Evolutionary conservation across 371 early-diverging fungal species (phyloP).

Genomic region (Rhizopus sp.): DNA sequence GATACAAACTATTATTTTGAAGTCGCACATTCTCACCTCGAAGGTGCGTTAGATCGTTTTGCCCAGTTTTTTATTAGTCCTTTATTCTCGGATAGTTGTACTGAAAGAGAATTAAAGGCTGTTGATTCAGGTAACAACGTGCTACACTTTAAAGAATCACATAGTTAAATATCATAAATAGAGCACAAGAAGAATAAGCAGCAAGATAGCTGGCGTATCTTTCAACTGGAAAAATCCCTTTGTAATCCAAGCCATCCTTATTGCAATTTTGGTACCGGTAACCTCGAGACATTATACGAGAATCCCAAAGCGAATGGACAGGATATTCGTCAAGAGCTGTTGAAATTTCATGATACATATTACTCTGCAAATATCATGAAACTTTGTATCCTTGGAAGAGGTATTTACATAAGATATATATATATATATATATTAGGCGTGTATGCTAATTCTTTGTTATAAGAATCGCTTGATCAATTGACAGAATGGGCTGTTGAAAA

Average conservation of each 20-base stretch:
- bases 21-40: slow-evolving; percentile 80
- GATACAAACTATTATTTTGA: slow-evolving; percentile 97
- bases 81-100: slow-evolving; percentile 82
- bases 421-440: not conserved
- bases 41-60: slow-evolving; percentile 93
- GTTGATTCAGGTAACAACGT: slow-evolving; percentile 78
- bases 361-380: slow-evolving; percentile 97
- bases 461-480: slow-evolving; percentile 84
- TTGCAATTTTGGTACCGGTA: slow-evolving; percentile 85
- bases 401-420: slow-evolving; percentile 50
- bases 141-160: not conserved
- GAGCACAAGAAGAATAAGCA: slow-evolving; percentile 94
- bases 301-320: slow-evolving; percentile 69
- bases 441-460: not conserved
- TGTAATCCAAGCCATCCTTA: slow-evolving; percentile 82
- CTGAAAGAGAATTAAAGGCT: slow-evolving; percentile 90
- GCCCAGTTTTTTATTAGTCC: slow-evolving; percentile 94
- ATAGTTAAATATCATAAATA: slow-evolving; percentile 8
- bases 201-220: slow-evolving; percentile 82
- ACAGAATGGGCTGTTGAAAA: slow-evolving; percentile 79
- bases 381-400: slow-evolving; percentile 87
- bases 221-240: slow-evolving; percentile 85
- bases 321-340: slow-evolving; percentile 80
- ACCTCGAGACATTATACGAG: slow-evolving; percentile 81
- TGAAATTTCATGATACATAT: slow-evolving; percentile 86